Evolutionary conservation across 2,329 filamentous ascomycete genomes (phyloP).

Genomic region (Diplodia corticola): DNA sequence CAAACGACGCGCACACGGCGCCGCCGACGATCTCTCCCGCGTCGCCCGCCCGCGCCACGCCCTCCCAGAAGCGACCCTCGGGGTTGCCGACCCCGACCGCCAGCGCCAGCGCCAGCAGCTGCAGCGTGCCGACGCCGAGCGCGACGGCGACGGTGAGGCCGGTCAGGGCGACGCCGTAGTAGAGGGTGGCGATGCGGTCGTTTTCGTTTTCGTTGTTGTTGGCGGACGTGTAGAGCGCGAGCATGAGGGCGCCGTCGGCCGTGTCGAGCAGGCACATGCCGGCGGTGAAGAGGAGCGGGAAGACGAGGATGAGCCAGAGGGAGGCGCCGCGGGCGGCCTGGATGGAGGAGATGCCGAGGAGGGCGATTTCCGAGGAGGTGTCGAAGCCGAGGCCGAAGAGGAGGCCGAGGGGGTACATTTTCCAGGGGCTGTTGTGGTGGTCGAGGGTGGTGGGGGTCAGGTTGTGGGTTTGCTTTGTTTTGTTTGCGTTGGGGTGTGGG

Average conservation of each 20-base stretch:
- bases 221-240: slow-evolving; percentile 83
- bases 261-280: slow-evolving; percentile 97
- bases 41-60: slow-evolving; percentile 72
- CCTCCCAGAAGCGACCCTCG: slow-evolving; percentile 83
- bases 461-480: neutral
- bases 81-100: slow-evolving; percentile 74
- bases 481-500: neutral
- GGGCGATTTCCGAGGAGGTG: slow-evolving; percentile 89
- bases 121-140: slow-evolving; percentile 80
- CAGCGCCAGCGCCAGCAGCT: slow-evolving; percentile 76
- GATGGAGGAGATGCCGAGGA: slow-evolving; percentile 86
- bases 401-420: slow-evolving; percentile 90
- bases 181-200: slow-evolving; percentile 85
- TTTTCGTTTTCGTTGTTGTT: too few species aligned
- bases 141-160: slow-evolving; percentile 81
- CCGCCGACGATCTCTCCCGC: slow-evolving; percentile 83
- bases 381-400: slow-evolving; percentile 91
- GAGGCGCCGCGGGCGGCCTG: slow-evolving; percentile 83
- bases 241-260: slow-evolving; percentile 90
- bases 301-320: slow-evolving; percentile 92
- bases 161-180: slow-evolving; percentile 89
- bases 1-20: slow-evolving; percentile 79
- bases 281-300: slow-evolving; percentile 85
- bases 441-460: too few species aligned
- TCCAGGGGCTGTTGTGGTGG: slow-evolving; percentile 84